These are phyloP conservation scores for Pterulicium gracile DNA, from an alignment of 1,284 basidiomycete species.

Conservation along the genomic window DNA sequence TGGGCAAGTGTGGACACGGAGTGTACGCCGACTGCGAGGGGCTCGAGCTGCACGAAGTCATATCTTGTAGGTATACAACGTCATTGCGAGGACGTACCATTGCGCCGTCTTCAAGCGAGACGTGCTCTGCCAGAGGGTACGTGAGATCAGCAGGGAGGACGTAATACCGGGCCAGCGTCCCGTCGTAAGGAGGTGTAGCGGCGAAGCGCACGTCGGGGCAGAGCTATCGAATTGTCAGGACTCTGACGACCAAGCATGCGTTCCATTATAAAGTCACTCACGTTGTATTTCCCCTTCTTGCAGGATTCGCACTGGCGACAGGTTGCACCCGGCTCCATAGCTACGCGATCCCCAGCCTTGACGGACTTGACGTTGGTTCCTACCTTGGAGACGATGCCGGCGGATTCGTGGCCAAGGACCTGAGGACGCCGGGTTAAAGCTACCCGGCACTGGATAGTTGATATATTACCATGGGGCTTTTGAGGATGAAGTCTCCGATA, in stretches of 20 bases:
- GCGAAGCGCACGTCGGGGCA: slow-evolving; percentile 77
- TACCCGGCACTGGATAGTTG: not conserved
- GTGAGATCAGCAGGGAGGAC: slow-evolving; percentile 64
- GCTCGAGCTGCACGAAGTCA: slow-evolving; percentile 67
- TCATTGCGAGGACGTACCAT: slow-evolving; percentile 38
- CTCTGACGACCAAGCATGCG: not conserved
- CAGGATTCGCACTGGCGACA: slow-evolving; percentile 67
- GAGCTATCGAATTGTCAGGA: slow-evolving; percentile 28
- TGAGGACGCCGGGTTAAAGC: slow-evolving; percentile 13
- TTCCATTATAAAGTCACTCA: slow-evolving; percentile 24
- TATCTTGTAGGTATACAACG: slow-evolving; percentile 19
- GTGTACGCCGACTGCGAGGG: slow-evolving; percentile 87
- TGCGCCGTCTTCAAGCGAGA: slow-evolving; percentile 76
- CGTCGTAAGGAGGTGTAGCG: slow-evolving; percentile 85
- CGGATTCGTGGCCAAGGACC: slow-evolving; percentile 60
- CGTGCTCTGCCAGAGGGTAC: slow-evolving; percentile 62
- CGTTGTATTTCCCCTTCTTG: slow-evolving; percentile 75
- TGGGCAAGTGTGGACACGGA: slow-evolving; percentile 72
- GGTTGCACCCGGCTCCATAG: slow-evolving; percentile 74
- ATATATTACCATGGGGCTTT: slow-evolving; percentile 59
- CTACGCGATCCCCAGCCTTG: slow-evolving; percentile 59
- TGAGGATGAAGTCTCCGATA: slow-evolving; percentile 70
- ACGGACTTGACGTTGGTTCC: slow-evolving; percentile 18
- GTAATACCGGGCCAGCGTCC: slow-evolving; percentile 80
- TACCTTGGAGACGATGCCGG: slow-evolving; percentile 34